Base-by-base conservation (phyloP, 2,329 filamentous ascomycete genomes). In the Fusarium foetens region DNA sequence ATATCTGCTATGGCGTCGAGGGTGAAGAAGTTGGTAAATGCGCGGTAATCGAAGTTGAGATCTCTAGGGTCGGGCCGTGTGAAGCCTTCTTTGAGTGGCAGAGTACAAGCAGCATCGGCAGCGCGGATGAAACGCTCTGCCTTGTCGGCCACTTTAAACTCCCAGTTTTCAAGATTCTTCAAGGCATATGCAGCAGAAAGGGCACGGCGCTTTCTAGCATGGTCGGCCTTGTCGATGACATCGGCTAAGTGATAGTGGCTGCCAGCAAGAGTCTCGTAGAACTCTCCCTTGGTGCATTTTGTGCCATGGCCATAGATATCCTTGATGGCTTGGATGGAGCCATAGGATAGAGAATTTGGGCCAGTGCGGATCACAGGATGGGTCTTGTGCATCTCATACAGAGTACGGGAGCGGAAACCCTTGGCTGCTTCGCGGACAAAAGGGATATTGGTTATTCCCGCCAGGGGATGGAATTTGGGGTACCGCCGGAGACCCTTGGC, bases 1-100 rank as follows among this genome's bases (percentile, higher is more conserved):
- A 89, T 89, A 58, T 89, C 85, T 21, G 85, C 86, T 55, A 89
- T 88, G 5, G 86, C 87, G 63, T 89, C 87, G 19, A 89, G 80
- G 0, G 86, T 86, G 76, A 89, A 89, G 79, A 86, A 87, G 76
- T 88, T 89, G 29, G 83, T 84, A n/a, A 65, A 89, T 10, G 80
- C 79, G 8, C 86, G 83, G 60, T 85, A 86, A 71, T 89, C 85
- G 23, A 89, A 79, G 0, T 80, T 85, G 23, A 86, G 60, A 52
- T 87, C 85, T 33, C 79, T 74, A 2, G 80, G 66, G 8, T 75
- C 69, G 1, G 81, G 80, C 8, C 59, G 55, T 23, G 61, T 58
- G 9, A 73, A 73, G 3, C 70, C 74, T 21, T 79, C 72, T 16
- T 79, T 77, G 11, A 83, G 76, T 2, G 84, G 81, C 0, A 72